Evolutionary conservation across 345 rosid genomes (phyloP).

Genomic region (Clausena lansium): DNA sequence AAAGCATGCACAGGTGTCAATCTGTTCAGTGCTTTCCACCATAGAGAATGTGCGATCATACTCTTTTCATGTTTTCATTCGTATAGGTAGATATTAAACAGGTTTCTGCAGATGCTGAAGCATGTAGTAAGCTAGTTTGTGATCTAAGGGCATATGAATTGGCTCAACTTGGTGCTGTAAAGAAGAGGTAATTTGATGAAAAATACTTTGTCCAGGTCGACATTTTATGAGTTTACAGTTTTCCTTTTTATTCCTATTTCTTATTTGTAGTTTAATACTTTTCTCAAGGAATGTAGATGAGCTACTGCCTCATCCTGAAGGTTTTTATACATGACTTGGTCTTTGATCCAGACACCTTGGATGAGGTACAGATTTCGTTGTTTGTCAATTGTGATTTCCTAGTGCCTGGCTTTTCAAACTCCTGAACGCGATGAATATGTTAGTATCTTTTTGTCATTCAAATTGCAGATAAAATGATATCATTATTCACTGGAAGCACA

Average conservation of each 20-base stretch:
- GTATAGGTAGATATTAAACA: constrained; percentile 17
- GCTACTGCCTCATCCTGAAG: constrained; percentile 8
- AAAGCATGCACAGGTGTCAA: background rate
- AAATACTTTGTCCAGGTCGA: background rate
- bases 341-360: constrained; percentile 11
- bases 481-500: background rate
- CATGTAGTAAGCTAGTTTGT: constrained; percentile 15
- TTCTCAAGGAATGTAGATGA: constrained; percentile 17
- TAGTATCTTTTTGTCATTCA: background rate
- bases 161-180: constrained; percentile 1
- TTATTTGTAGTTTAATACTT: background rate
- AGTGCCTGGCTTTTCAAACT: background rate
- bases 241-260: background rate
- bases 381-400: constrained; percentile 3
- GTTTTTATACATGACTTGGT: constrained; percentile 3
- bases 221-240: background rate
- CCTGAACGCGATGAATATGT: background rate
- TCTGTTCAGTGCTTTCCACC: background rate
- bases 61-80: constrained; percentile 10
- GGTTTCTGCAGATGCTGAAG: constrained; percentile 11
- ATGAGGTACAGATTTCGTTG: constrained; percentile 5
- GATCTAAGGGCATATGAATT: background rate
- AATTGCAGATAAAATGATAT: background rate
- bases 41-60: background rate
- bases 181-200: constrained; percentile 26